A percentile compares a stretch with the other conserved stretches of the same genome.
Conservation (phyloP, 2,329 filamentous ascomycete genomes). For the Microdochium nivale region DNA sequence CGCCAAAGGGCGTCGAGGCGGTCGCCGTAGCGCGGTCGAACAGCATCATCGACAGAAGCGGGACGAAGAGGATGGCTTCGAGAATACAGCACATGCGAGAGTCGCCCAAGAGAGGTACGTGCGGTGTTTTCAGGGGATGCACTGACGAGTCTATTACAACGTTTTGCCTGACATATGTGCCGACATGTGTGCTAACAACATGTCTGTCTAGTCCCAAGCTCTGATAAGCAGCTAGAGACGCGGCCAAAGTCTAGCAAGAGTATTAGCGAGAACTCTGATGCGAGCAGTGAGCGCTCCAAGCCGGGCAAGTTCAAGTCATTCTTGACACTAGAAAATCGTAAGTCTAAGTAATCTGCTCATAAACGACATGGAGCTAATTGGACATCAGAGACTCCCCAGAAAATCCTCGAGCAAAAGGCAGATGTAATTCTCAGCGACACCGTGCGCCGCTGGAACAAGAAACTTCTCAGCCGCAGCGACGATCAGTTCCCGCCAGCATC, state of each 20-base stretch:
- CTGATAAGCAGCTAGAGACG: too few relatives aligned
- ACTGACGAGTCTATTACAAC: too few relatives aligned
- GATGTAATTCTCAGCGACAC: not conserved
- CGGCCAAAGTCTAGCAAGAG: too few relatives aligned
- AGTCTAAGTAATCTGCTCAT: not conserved
- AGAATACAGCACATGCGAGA: not conserved
- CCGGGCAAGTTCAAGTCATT: not conserved
- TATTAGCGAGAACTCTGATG: not conserved
- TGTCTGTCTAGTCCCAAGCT: too few relatives aligned
- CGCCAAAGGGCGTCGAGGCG: conserved; percentile 31
- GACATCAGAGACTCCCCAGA: not conserved
- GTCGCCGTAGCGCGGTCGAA: conserved; percentile 32
- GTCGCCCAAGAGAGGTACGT: not conserved
- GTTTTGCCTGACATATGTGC: too few relatives aligned
- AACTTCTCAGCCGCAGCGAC: not conserved
- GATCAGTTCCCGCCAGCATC: too few relatives aligned
- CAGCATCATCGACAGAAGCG: conserved; percentile 30
- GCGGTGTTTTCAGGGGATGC: too few relatives aligned
- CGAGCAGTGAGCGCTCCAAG: not conserved
- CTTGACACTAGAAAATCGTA: not conserved
- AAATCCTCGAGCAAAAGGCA: not conserved
- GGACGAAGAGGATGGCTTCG: not conserved
- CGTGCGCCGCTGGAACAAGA: not conserved
- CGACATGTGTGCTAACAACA: too few relatives aligned
- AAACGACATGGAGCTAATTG: not conserved